Evolutionary conservation across 2,329 filamentous ascomycete genomes (phyloP), one percentile per base, ranked within the genome.

Genomic region (Chaetomiaceae sp.): DNA sequence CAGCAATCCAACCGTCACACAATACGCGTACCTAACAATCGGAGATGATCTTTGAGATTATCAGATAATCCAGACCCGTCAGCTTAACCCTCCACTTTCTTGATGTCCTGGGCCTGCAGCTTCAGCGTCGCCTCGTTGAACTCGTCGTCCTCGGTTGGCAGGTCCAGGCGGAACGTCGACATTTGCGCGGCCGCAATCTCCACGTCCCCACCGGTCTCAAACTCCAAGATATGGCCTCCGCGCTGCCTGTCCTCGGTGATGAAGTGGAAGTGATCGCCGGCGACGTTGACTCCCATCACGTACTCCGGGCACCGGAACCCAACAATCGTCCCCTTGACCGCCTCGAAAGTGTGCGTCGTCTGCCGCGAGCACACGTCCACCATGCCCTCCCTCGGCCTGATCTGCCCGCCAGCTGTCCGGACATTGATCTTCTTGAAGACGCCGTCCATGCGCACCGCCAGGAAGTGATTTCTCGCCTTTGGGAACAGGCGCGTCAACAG

Each of bases 251-350:
- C 67, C 37, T 65, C 63, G 19, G 52, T 64, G 56, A 71, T 68
- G 43, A 70, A 70, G 43, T 71, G 69, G 40, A 71, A 34, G 29
- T 70, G 68, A 20, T 67, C 63, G 3, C 68, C 68, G 1, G 66
- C 63, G 0, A 70, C 67, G 53, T 67, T 69, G 23, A 71, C 60
- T 8, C 66, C 66, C 59, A 66, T 64, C 20, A 65, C 59, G 54
- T 67, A 70, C 19, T 54, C 59, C 0, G 69, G 68, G 25, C 62
- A 65, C 22, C 66, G 52, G 50, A 71, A 70, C 6, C 68, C 69
- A 4, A 70, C 34, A 2, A 69, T 57, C 2, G 66, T 66, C 0
- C 68, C 68, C 45, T 58, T 60, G 1, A 60, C 61, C 0, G 49
- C 54, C 23, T 54, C 52, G 43, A 70, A 69, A 0, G 59, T 64